Evolutionary conservation across 2,329 filamentous ascomycete species (phyloP).

Genomic region (Penicillium sp.): DNA sequence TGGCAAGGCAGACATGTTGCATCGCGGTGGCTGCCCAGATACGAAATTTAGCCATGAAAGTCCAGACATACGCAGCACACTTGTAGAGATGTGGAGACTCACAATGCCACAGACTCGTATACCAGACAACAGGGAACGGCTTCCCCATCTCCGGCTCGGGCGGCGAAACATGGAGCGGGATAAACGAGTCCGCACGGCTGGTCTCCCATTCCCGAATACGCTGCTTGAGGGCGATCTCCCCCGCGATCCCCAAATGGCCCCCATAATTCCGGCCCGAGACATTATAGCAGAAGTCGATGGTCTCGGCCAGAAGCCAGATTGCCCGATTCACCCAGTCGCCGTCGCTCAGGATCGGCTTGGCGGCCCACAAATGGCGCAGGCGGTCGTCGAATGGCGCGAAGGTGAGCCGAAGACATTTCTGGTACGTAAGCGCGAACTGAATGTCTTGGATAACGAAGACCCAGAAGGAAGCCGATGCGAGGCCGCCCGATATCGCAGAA

Average conservation of each 20-base stretch:
- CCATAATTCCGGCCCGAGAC: slow-evolving; percentile 20
- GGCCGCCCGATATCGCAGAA: slow-evolving; percentile 32
- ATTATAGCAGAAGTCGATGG: slow-evolving; percentile 35
- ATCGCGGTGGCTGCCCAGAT: slow-evolving; percentile 30
- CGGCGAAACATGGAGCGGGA: slow-evolving; percentile 31
- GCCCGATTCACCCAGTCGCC: slow-evolving; percentile 36
- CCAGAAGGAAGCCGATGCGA: slow-evolving; percentile 38
- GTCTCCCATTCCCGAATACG: slow-evolving; percentile 32
- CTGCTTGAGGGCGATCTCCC: slow-evolving; percentile 22
- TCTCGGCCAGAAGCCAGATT: slow-evolving; percentile 35
- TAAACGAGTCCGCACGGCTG: slow-evolving; percentile 27
- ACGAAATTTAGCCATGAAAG: not conserved
- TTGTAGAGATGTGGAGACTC: slow-evolving; percentile 1
- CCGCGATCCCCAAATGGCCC: slow-evolving; percentile 14
- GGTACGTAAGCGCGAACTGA: slow-evolving; percentile 34
- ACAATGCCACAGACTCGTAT: slow-evolving; percentile 35
- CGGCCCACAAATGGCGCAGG: slow-evolving; percentile 29
- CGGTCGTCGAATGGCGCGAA: slow-evolving; percentile 33
- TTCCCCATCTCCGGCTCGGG: slow-evolving; percentile 27
- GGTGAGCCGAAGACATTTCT: slow-evolving; percentile 32
- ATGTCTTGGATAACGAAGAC: slow-evolving; percentile 38
- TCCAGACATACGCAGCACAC: not conserved
- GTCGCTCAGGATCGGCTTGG: slow-evolving; percentile 25
- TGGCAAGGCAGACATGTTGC: slow-evolving; percentile 36
- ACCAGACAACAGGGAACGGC: slow-evolving; percentile 35